These are phyloP conservation scores for Trichoderma gracile DNA, from an alignment of 2,329 filamentous ascomycete genomes.

Conservation along the genomic window DNA sequence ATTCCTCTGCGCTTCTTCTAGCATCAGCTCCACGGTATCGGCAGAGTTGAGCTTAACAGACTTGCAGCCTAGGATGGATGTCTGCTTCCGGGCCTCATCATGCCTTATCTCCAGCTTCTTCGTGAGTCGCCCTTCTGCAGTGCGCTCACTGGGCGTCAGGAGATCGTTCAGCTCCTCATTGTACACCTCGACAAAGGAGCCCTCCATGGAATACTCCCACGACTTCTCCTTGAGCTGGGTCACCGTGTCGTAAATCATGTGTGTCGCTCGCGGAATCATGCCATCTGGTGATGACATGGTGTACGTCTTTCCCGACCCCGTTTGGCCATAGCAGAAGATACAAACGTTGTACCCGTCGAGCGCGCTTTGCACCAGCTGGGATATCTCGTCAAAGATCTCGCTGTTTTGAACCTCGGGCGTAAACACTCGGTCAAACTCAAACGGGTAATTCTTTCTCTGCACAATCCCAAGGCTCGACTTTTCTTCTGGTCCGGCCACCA, in stretches of 20 bases:
- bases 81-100: slow-evolving; percentile 78
- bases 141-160: slow-evolving; percentile 59
- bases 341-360: slow-evolving; percentile 98
- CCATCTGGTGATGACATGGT: slow-evolving; percentile 92
- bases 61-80: slow-evolving; percentile 76
- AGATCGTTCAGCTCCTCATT: slow-evolving; percentile 96
- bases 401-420: slow-evolving; percentile 73
- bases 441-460: slow-evolving; percentile 76
- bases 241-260: slow-evolving; percentile 90
- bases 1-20: slow-evolving; percentile 79
- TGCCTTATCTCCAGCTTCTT: slow-evolving; percentile 89
- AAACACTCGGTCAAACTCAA: slow-evolving; percentile 93
- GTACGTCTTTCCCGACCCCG: slow-evolving; percentile 92
- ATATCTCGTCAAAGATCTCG: slow-evolving; percentile 93
- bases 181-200: slow-evolving; percentile 96
- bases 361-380: slow-evolving; percentile 92
- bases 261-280: slow-evolving; percentile 91
- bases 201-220: slow-evolving; percentile 93
- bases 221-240: slow-evolving; percentile 83
- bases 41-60: slow-evolving; percentile 77
- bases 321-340: slow-evolving; percentile 98
- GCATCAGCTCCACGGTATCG: slow-evolving; percentile 74
- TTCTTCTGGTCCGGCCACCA: slow-evolving; percentile 79
- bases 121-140: slow-evolving; percentile 64
- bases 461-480: slow-evolving; percentile 76